Percentiles rank a stretch among this genome's conserved stretches.
Evolutionary conservation across 108 stramenopile species (phyloP).

Genomic region (Cyclostephanos invisitatus): DNA sequence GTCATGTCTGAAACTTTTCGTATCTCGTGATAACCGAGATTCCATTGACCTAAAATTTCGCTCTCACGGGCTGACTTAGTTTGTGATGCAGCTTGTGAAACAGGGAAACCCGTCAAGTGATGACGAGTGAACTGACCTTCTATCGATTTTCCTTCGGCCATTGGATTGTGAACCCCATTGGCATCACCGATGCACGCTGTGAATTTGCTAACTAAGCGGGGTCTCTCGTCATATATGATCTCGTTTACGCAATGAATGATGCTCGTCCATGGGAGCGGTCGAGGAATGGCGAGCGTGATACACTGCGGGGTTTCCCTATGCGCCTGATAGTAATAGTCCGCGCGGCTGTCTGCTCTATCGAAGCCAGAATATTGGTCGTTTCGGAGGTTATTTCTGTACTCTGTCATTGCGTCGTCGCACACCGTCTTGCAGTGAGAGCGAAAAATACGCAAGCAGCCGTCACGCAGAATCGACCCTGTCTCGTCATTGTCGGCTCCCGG

Average conservation of each 20-base stretch:
- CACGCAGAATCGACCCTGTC: slow-evolving; percentile 9
- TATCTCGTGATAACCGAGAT: slow-evolving; percentile 42
- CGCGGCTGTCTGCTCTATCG: slow-evolving; percentile 19
- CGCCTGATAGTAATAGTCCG: slow-evolving; percentile 28
- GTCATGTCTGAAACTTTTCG: slow-evolving; percentile 11
- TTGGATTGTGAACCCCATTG: slow-evolving; percentile 13
- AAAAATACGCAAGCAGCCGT: slow-evolving; percentile 28
- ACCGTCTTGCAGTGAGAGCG: slow-evolving; percentile 23
- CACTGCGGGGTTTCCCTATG: slow-evolving; percentile 20
- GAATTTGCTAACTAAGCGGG: slow-evolving; percentile 30
- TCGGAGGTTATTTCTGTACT: slow-evolving; percentile 14
- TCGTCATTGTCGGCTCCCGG: not conserved
- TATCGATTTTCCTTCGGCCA: slow-evolving; percentile 8
- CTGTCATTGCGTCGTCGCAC: slow-evolving; percentile 25
- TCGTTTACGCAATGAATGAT: slow-evolving; percentile 16
- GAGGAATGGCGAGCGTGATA: slow-evolving; percentile 16
- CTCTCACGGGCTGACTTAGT: not conserved
- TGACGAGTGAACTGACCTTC: slow-evolving; percentile 6
- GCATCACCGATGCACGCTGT: slow-evolving; percentile 18
- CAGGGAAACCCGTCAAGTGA: not conserved
- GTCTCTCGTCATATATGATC: slow-evolving; percentile 30
- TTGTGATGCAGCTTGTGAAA: not conserved
- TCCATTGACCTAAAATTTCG: not conserved
- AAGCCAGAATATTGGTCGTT: slow-evolving; percentile 12
- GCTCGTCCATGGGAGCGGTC: slow-evolving; percentile 4